phyloP scores from a whole-genome alignment of 805 yeast species.

The Cyberlindnera misumaiensis region DNA sequence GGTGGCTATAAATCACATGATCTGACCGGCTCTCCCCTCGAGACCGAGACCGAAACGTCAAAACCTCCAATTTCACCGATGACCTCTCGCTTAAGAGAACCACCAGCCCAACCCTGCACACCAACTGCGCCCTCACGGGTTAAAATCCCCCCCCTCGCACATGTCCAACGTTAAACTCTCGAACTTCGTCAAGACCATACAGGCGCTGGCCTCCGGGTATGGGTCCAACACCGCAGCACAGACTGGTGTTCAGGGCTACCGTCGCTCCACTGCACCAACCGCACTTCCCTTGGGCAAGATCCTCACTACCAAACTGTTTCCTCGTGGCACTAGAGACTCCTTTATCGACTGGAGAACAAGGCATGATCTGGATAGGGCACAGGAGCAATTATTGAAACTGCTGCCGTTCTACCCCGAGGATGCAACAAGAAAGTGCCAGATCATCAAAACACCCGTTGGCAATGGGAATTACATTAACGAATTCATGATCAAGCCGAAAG shows the following conservation, averaged over 20 bases:
- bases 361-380: conserved; percentile 35
- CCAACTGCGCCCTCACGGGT: too few species aligned
- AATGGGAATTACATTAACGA: conserved; percentile 67
- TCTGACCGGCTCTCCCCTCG: too few species aligned
- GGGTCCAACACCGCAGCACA: not conserved
- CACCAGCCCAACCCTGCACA: too few species aligned
- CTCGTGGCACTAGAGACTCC: conserved; percentile 47
- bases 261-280: conserved; percentile 56
- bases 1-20: too few species aligned
- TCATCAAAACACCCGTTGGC: conserved; percentile 33
- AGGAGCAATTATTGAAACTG: conserved; percentile 36
- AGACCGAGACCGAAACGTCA: too few species aligned
- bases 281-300: conserved; percentile 56
- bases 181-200: conserved; percentile 1
- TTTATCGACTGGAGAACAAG: conserved; percentile 41
- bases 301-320: conserved; percentile 43
- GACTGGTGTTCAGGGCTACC: conserved; percentile 24
- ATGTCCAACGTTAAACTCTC: conserved; percentile 3
- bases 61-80: too few species aligned
- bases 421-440: conserved; percentile 21
- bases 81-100: too few species aligned
- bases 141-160: too few species aligned
- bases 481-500: conserved; percentile 51
- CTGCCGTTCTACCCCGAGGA: conserved; percentile 37
- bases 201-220: conserved; percentile 1